Base-by-base conservation (phyloP, 2,329 filamentous ascomycete species). In the Xylogone sp. region DNA sequence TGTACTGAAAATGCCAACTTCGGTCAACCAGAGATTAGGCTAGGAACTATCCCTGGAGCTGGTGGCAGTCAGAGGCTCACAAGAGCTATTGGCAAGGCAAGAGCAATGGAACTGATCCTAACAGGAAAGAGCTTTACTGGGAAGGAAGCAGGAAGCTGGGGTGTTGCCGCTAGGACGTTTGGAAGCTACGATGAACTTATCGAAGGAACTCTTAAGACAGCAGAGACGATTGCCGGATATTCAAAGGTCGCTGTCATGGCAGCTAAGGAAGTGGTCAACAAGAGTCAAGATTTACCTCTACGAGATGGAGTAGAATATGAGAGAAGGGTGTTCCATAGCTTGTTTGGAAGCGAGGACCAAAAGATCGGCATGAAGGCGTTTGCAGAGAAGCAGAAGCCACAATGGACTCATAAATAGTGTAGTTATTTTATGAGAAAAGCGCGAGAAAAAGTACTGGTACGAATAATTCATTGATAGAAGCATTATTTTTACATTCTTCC, bases 361-460 rank as follows among this genome's bases (percentile, higher is more conserved):
- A 99, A 97, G 79, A 89, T 97, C 69, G 92, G 90, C 70, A 84
- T 97, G 94, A 86, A 86, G 69, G 94, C 94, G 12, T 99, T 99
- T 78, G 88, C 89, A 2, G 88, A 92, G 72, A 97, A 97, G 84
- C 83, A 88, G 75, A 95, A 95, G 80, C 75, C 94, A 0, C 84
- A 94, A 69, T 99, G 94, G 93, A 84, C 80, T 55, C 78, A 97
- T 69, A 83, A 90, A 56, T 46, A 45, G 21, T 13, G 4, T 45
- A 24, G 19, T 45, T 20, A 27, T 27, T 27, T 27, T n/a, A n/a
- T n/a, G n/a, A n/a, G n/a, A n/a, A n/a, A n/a, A n/a, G n/a, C n/a
- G n/a, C n/a, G n/a, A n/a, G n/a, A n/a, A n/a, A n/a, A n/a, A n/a
- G n/a, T n/a, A n/a, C n/a, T n/a, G n/a, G n/a, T n/a, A n/a, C n/a